Conservation (phyloP, 768 basidiomycete species). For the Mycena rosella region DNA sequence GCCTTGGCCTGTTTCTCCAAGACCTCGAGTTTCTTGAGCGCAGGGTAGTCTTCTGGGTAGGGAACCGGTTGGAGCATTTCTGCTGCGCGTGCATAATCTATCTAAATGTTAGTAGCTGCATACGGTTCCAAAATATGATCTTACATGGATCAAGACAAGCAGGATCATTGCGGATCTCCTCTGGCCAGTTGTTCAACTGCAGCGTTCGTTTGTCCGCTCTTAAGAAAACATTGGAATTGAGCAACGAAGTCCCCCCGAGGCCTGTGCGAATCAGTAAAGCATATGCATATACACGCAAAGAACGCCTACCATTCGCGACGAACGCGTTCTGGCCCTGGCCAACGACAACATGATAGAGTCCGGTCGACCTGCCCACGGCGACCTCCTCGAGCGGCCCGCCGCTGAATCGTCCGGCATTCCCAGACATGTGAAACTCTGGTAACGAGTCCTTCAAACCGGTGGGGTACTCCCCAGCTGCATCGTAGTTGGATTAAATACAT, state of each 20-base stretch:
- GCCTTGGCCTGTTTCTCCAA: conserved; percentile 36
- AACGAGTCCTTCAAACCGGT: conserved; percentile 17
- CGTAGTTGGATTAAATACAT: background rate
- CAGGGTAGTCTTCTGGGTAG: conserved; percentile 35
- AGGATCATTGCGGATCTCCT: conserved; percentile 32
- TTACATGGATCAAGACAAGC: conserved; percentile 35
- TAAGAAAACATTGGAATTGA: conserved; percentile 40
- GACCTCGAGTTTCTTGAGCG: conserved; percentile 31
- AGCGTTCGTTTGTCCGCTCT: conserved; percentile 35
- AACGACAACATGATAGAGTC: conserved; percentile 36
- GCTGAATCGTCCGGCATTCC: conserved; percentile 25
- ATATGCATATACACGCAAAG: background rate
- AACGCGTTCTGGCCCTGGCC: conserved; percentile 40
- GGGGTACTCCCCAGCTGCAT: conserved; percentile 38
- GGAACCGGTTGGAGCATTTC: conserved; percentile 36
- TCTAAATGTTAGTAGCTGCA: conserved; percentile 1
- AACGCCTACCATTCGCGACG: conserved; percentile 36
- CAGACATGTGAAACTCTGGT: conserved; percentile 31
- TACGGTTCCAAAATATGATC: background rate
- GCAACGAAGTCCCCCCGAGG: conserved; percentile 37
- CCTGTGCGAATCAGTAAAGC: conserved; percentile 16
- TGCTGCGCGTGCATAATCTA: conserved; percentile 35
- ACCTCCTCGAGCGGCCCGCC: conserved; percentile 27
- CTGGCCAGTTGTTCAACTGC: conserved; percentile 31
- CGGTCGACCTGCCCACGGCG: conserved; percentile 28